Evolutionary conservation across 768 basidiomycete species (phyloP).

Genomic region (Termitomyces sp.): DNA sequence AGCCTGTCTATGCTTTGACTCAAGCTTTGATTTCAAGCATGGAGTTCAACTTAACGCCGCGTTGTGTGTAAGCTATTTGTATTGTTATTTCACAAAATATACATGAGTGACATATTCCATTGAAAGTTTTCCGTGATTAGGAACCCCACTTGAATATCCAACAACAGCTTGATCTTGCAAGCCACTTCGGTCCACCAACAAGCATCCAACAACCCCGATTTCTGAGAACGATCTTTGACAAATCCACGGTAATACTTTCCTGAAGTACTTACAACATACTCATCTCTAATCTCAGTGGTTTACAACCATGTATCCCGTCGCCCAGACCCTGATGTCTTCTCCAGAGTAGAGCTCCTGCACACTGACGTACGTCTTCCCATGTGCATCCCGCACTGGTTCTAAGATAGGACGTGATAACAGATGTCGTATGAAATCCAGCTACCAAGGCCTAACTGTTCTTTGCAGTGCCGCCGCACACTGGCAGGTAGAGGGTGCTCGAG

Average conservation of each 20-base stretch:
- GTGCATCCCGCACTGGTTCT: neutral
- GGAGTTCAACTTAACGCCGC: constrained; percentile 57
- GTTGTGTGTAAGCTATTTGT: constrained; percentile 51
- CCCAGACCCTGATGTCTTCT: constrained; percentile 59
- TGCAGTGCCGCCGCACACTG: constrained; percentile 73
- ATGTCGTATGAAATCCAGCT: constrained; percentile 77
- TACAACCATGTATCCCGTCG: constrained; percentile 63
- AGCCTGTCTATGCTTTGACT: constrained; percentile 14
- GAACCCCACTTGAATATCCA: constrained; percentile 61
- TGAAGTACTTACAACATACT: constrained; percentile 3
- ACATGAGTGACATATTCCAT: neutral
- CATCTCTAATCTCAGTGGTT: constrained; percentile 41
- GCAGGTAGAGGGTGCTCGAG: constrained; percentile 68
- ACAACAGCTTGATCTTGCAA: constrained; percentile 64
- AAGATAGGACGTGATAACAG: constrained; percentile 14
- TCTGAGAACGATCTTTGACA: constrained; percentile 71
- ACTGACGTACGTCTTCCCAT: constrained; percentile 50
- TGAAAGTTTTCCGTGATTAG: constrained; percentile 68
- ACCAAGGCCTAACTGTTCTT: constrained; percentile 67
- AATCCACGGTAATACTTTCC: constrained; percentile 50
- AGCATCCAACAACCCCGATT: constrained; percentile 77
- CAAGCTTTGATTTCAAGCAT: constrained; percentile 8
- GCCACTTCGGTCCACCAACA: constrained; percentile 75
- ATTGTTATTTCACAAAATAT: neutral
- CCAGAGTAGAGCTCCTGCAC: constrained; percentile 76